Conservation (phyloP, 345 rosid genomes). For the Moricandia arvensis region DNA sequence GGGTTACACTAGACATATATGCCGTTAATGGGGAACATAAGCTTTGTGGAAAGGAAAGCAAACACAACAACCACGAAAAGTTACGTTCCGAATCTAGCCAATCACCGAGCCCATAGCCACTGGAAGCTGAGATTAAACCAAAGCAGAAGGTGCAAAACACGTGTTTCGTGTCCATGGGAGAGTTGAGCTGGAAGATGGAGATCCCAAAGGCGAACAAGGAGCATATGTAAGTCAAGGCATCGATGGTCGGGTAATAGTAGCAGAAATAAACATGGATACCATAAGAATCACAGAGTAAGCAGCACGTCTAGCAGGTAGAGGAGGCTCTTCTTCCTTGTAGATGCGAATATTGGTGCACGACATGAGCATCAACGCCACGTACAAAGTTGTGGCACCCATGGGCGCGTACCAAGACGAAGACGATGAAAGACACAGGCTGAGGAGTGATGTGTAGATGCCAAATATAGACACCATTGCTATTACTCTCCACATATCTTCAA, state of each 20-base stretch:
- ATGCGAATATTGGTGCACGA: background rate
- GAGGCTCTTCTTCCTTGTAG: conserved; percentile 3
- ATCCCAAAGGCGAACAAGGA: background rate
- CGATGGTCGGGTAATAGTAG: background rate
- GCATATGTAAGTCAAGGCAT: background rate
- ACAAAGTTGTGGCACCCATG: background rate
- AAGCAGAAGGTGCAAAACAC: background rate
- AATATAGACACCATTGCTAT: background rate
- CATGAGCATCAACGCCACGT: background rate
- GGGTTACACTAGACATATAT: background rate
- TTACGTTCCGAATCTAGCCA: background rate
- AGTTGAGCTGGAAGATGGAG: background rate
- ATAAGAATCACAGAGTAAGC: background rate
- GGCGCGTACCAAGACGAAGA: background rate
- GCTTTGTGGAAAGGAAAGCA: background rate
- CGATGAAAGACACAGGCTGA: background rate
- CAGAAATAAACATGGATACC: background rate
- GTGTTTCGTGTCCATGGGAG: background rate
- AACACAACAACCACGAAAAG: background rate
- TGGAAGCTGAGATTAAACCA: background rate
- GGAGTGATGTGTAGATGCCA: background rate
- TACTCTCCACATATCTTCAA: background rate
- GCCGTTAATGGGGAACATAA: background rate
- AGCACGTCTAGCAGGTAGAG: background rate
- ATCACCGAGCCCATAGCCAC: background rate